Evolutionary conservation across 495 filamentous ascomycete species (phyloP).

Genomic region (Stereocaulon alpinum): DNA sequence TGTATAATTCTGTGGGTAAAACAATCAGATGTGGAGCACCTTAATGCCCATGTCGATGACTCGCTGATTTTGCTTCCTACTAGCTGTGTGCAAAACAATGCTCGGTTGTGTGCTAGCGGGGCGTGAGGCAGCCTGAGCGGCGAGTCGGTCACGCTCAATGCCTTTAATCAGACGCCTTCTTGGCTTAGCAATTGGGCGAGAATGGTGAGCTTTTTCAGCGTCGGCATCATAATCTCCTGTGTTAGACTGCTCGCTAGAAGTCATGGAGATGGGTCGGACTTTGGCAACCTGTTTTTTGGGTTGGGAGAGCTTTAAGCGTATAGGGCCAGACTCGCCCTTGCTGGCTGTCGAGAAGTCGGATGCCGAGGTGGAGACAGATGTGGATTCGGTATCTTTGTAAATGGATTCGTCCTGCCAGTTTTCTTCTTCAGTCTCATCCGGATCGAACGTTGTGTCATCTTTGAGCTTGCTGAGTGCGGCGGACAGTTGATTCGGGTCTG

Average conservation of each 20-base stretch:
- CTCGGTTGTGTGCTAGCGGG: conserved; percentile 2
- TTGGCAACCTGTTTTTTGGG: conserved; percentile 17
- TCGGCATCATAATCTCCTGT: conserved; percentile 58
- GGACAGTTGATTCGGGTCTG: conserved; percentile 17
- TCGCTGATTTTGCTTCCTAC: conserved; percentile 10
- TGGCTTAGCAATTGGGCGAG: conserved; percentile 15
- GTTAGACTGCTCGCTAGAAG: conserved; percentile 51
- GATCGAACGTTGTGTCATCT: conserved; percentile 13
- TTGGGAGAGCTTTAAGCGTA: conserved; percentile 23
- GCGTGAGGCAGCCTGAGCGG: conserved; percentile 12
- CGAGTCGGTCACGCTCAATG: conserved; percentile 16
- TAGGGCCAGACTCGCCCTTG: conserved; percentile 14
- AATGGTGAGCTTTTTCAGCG: conserved; percentile 11
- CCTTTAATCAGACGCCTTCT: conserved; percentile 15
- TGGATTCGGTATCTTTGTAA: conserved; percentile 22
- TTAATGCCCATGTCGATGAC: conserved; percentile 18
- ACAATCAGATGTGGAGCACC: conserved; percentile 14
- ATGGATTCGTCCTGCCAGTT: conserved; percentile 21
- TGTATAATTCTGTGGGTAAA: neutral
- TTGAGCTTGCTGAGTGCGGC: conserved; percentile 13
- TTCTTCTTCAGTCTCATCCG: conserved; percentile 25
- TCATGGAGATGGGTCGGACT: conserved; percentile 4
- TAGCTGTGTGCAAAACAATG: conserved; percentile 4
- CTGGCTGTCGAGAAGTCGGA: conserved; percentile 21
- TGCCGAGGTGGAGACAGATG: conserved; percentile 24